Evolutionary conservation across 768 basidiomycete species (phyloP), one percentile per base, ranked within the genome.

Genomic region (Asterophora lycoperdoides): DNA sequence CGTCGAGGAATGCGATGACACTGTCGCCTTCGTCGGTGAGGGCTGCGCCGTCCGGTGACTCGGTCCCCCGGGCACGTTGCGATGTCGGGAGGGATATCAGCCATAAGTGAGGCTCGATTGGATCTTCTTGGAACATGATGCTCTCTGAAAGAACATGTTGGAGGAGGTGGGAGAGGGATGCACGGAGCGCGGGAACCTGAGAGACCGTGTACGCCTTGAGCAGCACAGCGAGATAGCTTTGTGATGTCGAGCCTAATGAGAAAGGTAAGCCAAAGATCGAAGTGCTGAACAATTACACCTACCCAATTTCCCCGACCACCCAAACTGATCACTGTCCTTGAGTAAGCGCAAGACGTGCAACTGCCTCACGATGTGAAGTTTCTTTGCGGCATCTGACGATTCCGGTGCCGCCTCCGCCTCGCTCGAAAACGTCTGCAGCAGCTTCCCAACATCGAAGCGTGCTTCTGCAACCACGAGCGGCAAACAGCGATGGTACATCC

Each of bases 391-490:
- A 39, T 59, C 61, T 9, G 49, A 41, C 4, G 62, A 64, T 2
- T 49, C 64, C 55, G 61, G 71, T 15, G 43, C 43, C 5, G 35
- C 48, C 29, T 41, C 42, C 14, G 19, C 44, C 35, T 51, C 50
- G 8, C 41, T 30, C 18, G 60, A 47, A 56, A 84, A 70, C 47
- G 72, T 69, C 47, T 72, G 71, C 23, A 93, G 65, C 17, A 94
- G 60, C 63, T 91, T 91, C 2, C 90, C 90, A 32, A 86, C 80
- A 63, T 97, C 94, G 57, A 94, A 97, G 42, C 83, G 74, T 20
- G 82, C 81, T 62, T 93, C 92, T 0, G 81, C 79, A 3, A 89
- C 84, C 1, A 91, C 67, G 1, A 76, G 70, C 0, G 92, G 89
- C 23, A 94, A 64, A 51, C 81, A 83, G 18, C 74, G 74, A 56